Base-by-base conservation (phyloP, 306 rosid genomes). In the Alnus glutinosa region DNA sequence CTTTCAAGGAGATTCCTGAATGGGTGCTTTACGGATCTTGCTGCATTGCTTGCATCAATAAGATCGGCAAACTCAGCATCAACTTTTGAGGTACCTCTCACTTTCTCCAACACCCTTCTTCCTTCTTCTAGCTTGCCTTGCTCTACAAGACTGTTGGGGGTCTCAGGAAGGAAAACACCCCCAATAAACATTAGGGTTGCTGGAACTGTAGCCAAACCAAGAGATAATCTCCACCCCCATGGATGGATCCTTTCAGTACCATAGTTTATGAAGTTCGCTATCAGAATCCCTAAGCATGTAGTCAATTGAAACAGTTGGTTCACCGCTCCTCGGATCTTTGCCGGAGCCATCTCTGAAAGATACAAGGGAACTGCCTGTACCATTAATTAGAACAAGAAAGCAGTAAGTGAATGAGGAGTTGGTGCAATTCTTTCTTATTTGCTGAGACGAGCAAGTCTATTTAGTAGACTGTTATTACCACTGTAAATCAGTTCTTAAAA, bases 301-400 rank as follows among this genome's bases (percentile, higher is more conserved):
- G 93, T 89, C 59, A 89, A 54, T 75, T 96, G 99, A 83, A 96
- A 96, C 72, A 96, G 89, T 79, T 93, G 99, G 88, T 96, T 96
- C 61, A 93, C 92, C 11, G 93, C 92, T 78, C 97, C 99, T 73
- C 99, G 83, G 62, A 88, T 83, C 71, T 94, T 89, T 1, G 93
- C 93, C 1, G 98, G 98, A 48, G 98, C 88, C 93, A 94, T 94
- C 84, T 94, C 97, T 0, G 97, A 90, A 15, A 94, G 97, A 81
- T 94, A 94, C 78, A 94, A 73, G 1, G 97, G 98, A 78, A 92
- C 97, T 2, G 97, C 98, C 97, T 93, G 87, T 75, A 77, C 75
- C 46, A 42, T 42, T 42, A 42, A 23, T 69, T 48, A 49, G 47
- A 52, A 58, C 15, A 77, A 62, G 36, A 81, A 69, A 70, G 39